A percentile compares a stretch with the other conserved stretches of the same genome.
phyloP scores from a whole-genome alignment of 176 grass and related monocot genomes.

The Eremochloa ophiuroides region DNA sequence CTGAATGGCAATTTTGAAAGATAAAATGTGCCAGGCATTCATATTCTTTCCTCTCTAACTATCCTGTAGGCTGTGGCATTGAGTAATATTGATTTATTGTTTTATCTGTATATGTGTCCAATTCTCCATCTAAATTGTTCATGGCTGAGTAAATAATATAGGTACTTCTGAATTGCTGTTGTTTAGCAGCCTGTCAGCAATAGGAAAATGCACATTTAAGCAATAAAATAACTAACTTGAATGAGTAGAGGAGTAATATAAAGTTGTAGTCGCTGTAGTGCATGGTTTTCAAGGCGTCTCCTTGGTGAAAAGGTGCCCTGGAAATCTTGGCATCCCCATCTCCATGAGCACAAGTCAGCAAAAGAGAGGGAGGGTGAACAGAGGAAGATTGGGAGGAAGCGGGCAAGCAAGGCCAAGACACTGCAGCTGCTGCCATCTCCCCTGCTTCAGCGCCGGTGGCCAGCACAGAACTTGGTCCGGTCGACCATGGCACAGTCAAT shows the following conservation, averaged over 20 bases:
- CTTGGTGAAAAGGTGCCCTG: background rate
- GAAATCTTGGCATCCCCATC: background rate
- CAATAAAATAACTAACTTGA: background rate
- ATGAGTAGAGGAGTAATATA: background rate
- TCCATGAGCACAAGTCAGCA: background rate
- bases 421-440: background rate
- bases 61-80: background rate
- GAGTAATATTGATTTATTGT: background rate
- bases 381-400: background rate
- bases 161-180: background rate
- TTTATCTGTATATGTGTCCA: background rate
- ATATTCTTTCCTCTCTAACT: background rate
- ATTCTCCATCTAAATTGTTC: background rate
- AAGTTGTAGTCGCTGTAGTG: background rate
- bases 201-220: background rate
- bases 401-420: background rate
- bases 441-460: background rate
- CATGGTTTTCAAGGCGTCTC: background rate
- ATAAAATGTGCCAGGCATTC: background rate
- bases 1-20: background rate
- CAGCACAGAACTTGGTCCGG: background rate
- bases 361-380: background rate
- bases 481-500: background rate
- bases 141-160: background rate
- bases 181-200: background rate